Evolutionary conservation across 2,329 filamentous ascomycete species (phyloP).

Genomic region (Helminthosporium solani): DNA sequence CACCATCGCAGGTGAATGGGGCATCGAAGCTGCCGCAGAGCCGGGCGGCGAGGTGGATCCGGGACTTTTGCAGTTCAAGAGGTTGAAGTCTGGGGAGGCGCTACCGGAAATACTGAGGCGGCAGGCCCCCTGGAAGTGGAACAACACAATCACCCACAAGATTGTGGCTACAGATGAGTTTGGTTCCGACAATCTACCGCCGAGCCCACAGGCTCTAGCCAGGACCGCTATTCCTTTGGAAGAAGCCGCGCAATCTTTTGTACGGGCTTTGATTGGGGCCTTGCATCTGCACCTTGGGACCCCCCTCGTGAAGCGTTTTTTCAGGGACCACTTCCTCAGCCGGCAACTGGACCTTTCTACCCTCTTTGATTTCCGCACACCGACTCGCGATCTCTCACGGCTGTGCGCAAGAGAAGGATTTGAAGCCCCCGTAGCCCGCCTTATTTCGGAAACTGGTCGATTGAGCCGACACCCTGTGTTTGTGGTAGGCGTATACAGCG

Average conservation of each 20-base stretch:
- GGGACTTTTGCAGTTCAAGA: constrained; percentile 78
- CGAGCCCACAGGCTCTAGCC: constrained; percentile 23
- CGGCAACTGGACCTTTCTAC: constrained; percentile 72
- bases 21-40: constrained; percentile 80
- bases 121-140: constrained; percentile 39
- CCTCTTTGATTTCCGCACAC: constrained; percentile 82
- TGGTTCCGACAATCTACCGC: constrained; percentile 59
- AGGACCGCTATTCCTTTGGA: constrained; percentile 45
- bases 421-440: constrained; percentile 78
- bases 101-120: constrained; percentile 26
- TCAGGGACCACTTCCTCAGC: constrained; percentile 78
- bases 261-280: constrained; percentile 79
- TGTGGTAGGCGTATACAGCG: constrained; percentile 91
- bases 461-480: constrained; percentile 83
- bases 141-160: constrained; percentile 59
- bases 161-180: constrained; percentile 84
- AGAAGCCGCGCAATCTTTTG: constrained; percentile 71
- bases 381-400: constrained; percentile 77
- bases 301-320: constrained; percentile 76
- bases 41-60: constrained; percentile 91
- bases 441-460: constrained; percentile 89
- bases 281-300: constrained; percentile 84
- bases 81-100: constrained; percentile 38
- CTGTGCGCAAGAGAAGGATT: constrained; percentile 90
- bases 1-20: constrained; percentile 80